Evolutionary conservation across 495 filamentous ascomycete genomes (phyloP), one percentile per base, ranked within the genome.

Genomic region (Poronia punctata): DNA sequence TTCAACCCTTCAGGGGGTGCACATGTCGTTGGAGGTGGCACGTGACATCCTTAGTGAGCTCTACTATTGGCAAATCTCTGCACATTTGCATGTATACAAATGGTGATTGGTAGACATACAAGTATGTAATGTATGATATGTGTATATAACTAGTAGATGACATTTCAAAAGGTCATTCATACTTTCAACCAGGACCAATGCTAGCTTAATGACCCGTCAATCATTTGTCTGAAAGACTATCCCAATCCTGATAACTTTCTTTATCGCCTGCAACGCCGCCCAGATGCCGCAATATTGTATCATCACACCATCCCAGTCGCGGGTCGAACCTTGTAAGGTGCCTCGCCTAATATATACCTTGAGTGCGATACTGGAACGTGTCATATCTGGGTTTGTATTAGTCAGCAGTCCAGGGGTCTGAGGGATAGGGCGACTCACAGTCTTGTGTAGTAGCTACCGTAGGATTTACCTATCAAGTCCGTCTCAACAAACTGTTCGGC

Each of bases 281-380:
- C 45, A 61, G 50, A 60, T 60, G 56, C 56, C 44, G 37, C 36
- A 36, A 56, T 52, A 45, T 50, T 42, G 49, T 45, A 51, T 50
- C 43, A 45, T 46, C 46, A 45, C 42, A 22, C 15, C 38, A 49
- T 37, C 35, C 46, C 26, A 35, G 33, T 14, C 24, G 18, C 35
- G 22, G 14, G 27, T 40, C 26, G 14, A 28, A 15, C 18, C 35
- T 43, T 42, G 38, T 47, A 45, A n/a, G n/a, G n/a, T n/a, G n/a
- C n/a, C n/a, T n/a, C n/a, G 45, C 35, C 38, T 62, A 86, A 56
- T 86, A 86, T 57, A 86, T 86, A 54, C 82, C 82, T 59, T 86
- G 82, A 4, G 82, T 84, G 38, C 83, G 69, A 61, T 86, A 86
- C 53, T 86, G 82, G 61, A 84, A 86, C 45, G 83, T 84, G 60